Base-by-base conservation (phyloP, 805 yeast genomes). In the Yamadazyma philogaea region DNA sequence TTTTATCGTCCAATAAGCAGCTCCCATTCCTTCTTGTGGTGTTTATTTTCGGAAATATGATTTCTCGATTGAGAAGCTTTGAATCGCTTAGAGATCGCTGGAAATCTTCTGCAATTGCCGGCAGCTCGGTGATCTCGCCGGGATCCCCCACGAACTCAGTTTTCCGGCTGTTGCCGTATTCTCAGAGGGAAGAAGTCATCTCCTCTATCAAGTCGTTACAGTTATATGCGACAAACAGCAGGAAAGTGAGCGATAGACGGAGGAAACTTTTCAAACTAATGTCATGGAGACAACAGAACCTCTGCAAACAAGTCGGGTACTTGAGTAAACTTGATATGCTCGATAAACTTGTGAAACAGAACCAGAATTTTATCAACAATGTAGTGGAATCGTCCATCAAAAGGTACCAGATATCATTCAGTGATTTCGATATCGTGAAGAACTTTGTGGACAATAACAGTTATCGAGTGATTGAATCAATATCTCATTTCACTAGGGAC, bases 401-500 rank as follows among this genome's bases (percentile, higher is more conserved):
- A 0, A 42, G 59, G 1, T 55, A 68, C 34, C 87, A 83, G 21
- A 40, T 81, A 28, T 56, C 68, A 19, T 59, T 63, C 19, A 60
- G 64, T n/a, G 64, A 64, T 34, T 58, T 71, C 33, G 53, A 57
- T 18, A 21, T 44, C 7, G 40, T 52, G 18, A 45, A 48, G 35
- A 45, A 43, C 31, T 37, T 34, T 15, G 37, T 44, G 10, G 43
- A 47, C 19, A 42, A 40, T 15, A 51, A 37, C 28, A 52, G 61
- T 3, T 60, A 58, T 40, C 40, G 53, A 43, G 85, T 84, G 1
- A 71, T 80, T 20, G 95, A 85, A 58, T 68, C 86, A 5, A 53
- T 91, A 26, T 81, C 88, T 39, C 96, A 89, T 60, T 76, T 76
- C 46, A 77, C 81, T 7, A 67, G 96, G 37, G 97, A 91, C 57